Conservation (phyloP, 2,329 filamentous ascomycete species). For the Diaporthe humulicola region DNA sequence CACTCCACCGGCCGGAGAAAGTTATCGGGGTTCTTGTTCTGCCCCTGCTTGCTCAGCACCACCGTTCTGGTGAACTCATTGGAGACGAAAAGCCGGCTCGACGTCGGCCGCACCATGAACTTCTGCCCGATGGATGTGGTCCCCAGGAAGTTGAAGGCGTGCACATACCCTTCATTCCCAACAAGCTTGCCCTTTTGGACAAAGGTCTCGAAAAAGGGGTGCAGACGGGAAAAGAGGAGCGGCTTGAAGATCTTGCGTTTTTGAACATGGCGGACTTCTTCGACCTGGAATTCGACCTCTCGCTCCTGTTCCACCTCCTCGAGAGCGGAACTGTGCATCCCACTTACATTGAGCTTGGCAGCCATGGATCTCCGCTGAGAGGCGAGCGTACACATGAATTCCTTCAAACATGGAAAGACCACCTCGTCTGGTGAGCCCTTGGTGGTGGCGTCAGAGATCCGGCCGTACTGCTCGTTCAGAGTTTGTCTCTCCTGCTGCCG, state of each 20-base stretch:
- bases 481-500: conserved; percentile 68
- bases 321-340: conserved; percentile 63
- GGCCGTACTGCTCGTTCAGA: conserved; percentile 68
- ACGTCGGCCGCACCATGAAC: conserved; percentile 45
- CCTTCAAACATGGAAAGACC: conserved; percentile 40
- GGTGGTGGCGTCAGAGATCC: conserved; percentile 37
- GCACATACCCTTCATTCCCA: conserved; percentile 53
- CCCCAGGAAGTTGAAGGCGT: conserved; percentile 57
- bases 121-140: conserved; percentile 51
- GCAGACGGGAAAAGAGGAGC: conserved; percentile 59
- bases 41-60: conserved; percentile 43
- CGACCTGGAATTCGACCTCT: conserved; percentile 71
- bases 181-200: conserved; percentile 58
- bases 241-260: conserved; percentile 56
- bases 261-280: conserved; percentile 68
- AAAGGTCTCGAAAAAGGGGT: conserved; percentile 61
- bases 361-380: conserved; percentile 47
- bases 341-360: conserved; percentile 51
- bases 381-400: conserved; percentile 51
- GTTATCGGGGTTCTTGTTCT: conserved; percentile 47
- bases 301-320: conserved; percentile 73
- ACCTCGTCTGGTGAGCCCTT: conserved; percentile 43
- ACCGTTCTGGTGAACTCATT: conserved; percentile 64
- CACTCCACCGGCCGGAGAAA: conserved; percentile 68
- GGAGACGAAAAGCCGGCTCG: conserved; percentile 52